Evolutionary conservation across 345 rosid genomes (phyloP), one percentile per base, ranked within the genome.

Genomic region (Durio zibethinus): DNA sequence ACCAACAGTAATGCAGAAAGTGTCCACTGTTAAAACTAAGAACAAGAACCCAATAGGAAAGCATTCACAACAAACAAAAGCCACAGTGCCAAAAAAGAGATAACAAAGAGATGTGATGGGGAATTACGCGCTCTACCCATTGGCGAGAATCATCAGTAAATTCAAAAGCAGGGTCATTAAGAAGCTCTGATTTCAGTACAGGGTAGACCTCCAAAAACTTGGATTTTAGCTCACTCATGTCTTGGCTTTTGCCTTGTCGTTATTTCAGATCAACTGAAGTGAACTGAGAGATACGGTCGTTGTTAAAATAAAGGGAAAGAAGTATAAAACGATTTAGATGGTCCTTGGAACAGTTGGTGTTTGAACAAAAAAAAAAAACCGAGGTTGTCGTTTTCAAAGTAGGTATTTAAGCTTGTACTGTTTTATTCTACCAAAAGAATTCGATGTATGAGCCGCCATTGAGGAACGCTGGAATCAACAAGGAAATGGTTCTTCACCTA

Each of bases 121-220:
- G 54, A 78, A 35, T 33, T 83, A 89, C 99, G 79, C 84, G 80
- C 1, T 90, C 90, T 54, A 95, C 91, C 99, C 99, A 91, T 78
- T 85, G 90, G 63, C 91, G 90, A 50, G 98, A 86, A 82, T 82
- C 88, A 56, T 91, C 85, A 10, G 89, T 81, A 88, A 92, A 93
- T 65, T 92, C 97, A 82, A 93, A 93, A 73, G 96, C 85, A 57
- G 98, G 91, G 53, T 95, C 99, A 16, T 85, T 56, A n/a, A 95
- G 91, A 48, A 95, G 93, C 81, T 92, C 97, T 40, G 83, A 82
- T 82, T 93, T 95, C 66, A 95, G 88, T 4, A 33, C 74, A 31
- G 42, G 10, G 60, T 29, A 71, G 60, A 50, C 74, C 27, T 50
- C 74, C 74, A 48, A 20, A 48, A 71, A 71, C 42, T 50, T 31